Base-by-base conservation (phyloP, 1,139 yeast species). In the Candida tropicalis region DNA sequence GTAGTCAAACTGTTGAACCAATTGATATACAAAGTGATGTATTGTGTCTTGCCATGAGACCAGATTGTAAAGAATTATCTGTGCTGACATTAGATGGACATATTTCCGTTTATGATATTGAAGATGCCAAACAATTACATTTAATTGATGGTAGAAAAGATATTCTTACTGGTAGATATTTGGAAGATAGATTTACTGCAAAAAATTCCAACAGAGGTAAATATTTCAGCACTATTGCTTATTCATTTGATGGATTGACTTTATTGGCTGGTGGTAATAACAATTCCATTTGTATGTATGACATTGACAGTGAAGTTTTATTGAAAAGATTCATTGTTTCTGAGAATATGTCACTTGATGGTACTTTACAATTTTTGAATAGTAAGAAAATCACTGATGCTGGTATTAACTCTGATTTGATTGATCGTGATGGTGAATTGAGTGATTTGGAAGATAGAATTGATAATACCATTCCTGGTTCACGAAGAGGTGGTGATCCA, bases 201-300 rank as follows among this genome's bases (percentile, higher is more conserved):
- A 79, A 83, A 45, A 90, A 88, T 59, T 82, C 97, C 2, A 82
- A 88, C 25, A 76, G 98, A 54, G 82, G 96, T 12, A 89, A 87
- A 63, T 82, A 79, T 61, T 91, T 93, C 66, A 84, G 90, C 5
- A 80, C 95, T 2, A 76, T 93, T 32, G 76, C 84, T 50, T 93
- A 88, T 63, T 87, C 96, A 52, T 86, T 91, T 54, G 99, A 93
- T 66, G 99, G 99, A 1, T 70, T 81, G 40, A 81, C 88, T 25
- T 70, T 93, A 36, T 81, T 91, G 43, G 98, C 97, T 5, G 99
- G 91, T 24, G 99, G 99, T 48, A 87, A 87, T 63, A 87, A 91
- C 59, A 89, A 90, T 57, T 85, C 91, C 41, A 84, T 95, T 35
- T 91, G 98, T 65, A 73, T 93, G 50, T 93, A 93, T 62, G 99